Base-by-base conservation (phyloP, 441 rosid species). In the Mallotus repandus region DNA sequence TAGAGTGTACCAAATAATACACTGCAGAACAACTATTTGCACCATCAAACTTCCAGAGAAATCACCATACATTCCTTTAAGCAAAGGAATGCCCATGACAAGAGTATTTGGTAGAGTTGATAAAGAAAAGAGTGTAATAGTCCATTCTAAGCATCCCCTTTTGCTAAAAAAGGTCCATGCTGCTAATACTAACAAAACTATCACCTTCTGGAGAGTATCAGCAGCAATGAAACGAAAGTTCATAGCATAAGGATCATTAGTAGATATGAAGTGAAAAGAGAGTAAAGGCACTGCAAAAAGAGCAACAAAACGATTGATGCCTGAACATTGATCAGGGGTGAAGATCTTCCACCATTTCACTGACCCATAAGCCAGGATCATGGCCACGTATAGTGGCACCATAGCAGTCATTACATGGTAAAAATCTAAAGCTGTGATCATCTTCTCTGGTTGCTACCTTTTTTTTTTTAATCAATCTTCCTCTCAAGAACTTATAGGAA, bases 261-360 rank as follows among this genome's bases (percentile, higher is more conserved):
- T 45, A 48, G 93, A 79, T 58, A 89, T 89, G 81, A 89, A 88
- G 67, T 89, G 94, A 76, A 88, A 88, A 22, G 94, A 89, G 22
- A 89, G 86, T 8, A 89, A 88, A 18, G 94, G 94, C 19, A 89
- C 94, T 0, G 92, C 92, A 58, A 89, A 89, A 41, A 89, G 86
- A 57, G 94, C 94, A 18, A 89, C 94, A 52, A 89, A 89, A 16
- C 92, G 89, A 80, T 89, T 89, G 83, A 89, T 89, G 41, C 94
- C 94, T 11, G 92, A 88, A 74, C 94, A 89, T 76, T 89, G 94
- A 74, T 85, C 94, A 8, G 91, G 92, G 11, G 88, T 75, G 80
- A 89, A 89, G 74, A 89, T 89, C 78, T 85, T 88, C 94, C 94
- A 89, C 94, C 94, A 89, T 72, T 85, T 85, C 70, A 89, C 94